phyloP scores from a whole-genome alignment of 768 basidiomycete genomes.

The Naganishia randhawae region DNA sequence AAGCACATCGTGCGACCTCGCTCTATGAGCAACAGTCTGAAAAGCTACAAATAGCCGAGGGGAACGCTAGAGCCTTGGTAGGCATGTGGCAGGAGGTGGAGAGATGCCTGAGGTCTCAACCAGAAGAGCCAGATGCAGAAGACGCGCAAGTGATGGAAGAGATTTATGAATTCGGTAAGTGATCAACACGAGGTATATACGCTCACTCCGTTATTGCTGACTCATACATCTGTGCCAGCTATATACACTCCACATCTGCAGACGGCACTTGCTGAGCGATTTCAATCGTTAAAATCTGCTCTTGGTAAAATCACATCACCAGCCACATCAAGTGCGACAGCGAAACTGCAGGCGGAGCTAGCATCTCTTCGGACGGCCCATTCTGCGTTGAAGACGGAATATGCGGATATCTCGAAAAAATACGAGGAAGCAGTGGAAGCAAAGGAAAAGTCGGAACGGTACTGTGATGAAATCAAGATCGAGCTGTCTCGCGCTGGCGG shows the following conservation, averaged over 20 bases:
- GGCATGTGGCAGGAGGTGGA: constrained; percentile 13
- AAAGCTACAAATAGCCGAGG: constrained; percentile 6
- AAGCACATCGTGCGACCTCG: constrained; percentile 10
- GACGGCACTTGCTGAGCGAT: constrained; percentile 6
- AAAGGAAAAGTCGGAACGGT: constrained; percentile 9
- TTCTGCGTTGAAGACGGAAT: constrained; percentile 10
- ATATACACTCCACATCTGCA: constrained; percentile 5
- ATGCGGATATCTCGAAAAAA: constrained; percentile 17
- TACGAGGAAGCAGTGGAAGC: constrained; percentile 17
- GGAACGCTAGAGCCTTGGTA: constrained; percentile 7
- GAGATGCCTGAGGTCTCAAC: constrained; percentile 2
- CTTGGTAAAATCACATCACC: background rate
- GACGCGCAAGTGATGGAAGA: constrained; percentile 2
- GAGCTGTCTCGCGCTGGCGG: constrained; percentile 11
- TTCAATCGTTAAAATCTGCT: background rate
- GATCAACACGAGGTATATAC: background rate
- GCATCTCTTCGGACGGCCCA: constrained; percentile 12
- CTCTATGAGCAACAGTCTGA: constrained; percentile 9
- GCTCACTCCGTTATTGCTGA: background rate
- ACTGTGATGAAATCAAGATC: constrained; percentile 16
- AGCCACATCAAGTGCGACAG: background rate
- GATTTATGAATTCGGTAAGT: constrained; percentile 3
- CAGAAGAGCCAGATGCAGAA: constrained; percentile 3
- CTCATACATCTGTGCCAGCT: background rate
- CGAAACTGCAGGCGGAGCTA: constrained; percentile 1